Percentiles rank a stretch among this genome's conserved stretches.
Conservation (phyloP, 2,329 filamentous ascomycete genomes). For the Fusarium temperatum region DNA sequence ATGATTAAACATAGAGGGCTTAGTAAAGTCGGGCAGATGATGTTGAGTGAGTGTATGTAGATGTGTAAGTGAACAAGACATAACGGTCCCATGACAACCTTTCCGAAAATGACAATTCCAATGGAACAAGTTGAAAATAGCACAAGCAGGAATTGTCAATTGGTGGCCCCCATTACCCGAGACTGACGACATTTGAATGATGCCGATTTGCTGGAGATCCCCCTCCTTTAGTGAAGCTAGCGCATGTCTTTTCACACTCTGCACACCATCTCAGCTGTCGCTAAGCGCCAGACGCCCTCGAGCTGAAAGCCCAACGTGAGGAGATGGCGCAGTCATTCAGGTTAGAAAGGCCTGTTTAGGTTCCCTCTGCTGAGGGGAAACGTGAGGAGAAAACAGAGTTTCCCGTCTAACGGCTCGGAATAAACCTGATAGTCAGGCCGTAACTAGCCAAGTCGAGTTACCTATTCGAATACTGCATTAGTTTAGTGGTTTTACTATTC, state of each 20-base stretch:
- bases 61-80: background rate
- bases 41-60: background rate
- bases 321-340: constrained; percentile 3
- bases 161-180: background rate
- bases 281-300: constrained; percentile 33
- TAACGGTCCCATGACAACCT: background rate
- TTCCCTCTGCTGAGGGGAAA: constrained; percentile 6
- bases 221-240: constrained; percentile 22
- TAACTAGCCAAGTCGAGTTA: constrained; percentile 8
- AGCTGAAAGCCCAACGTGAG: background rate
- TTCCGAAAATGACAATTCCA: background rate
- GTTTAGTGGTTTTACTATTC: background rate
- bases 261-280: constrained; percentile 35
- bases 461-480: background rate
- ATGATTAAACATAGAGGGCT: background rate
- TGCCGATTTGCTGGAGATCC: constrained; percentile 23
- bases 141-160: background rate
- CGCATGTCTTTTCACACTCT: constrained; percentile 20
- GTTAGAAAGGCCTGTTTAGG: background rate
- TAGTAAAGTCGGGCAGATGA: background rate
- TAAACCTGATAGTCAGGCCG: background rate
- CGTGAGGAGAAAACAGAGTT: constrained; percentile 27
- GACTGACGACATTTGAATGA: constrained; percentile 15
- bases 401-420: background rate
- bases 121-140: background rate